These are phyloP conservation scores for Malus orientalis DNA, from an alignment of 306 rosid species.

Conservation along the genomic window DNA sequence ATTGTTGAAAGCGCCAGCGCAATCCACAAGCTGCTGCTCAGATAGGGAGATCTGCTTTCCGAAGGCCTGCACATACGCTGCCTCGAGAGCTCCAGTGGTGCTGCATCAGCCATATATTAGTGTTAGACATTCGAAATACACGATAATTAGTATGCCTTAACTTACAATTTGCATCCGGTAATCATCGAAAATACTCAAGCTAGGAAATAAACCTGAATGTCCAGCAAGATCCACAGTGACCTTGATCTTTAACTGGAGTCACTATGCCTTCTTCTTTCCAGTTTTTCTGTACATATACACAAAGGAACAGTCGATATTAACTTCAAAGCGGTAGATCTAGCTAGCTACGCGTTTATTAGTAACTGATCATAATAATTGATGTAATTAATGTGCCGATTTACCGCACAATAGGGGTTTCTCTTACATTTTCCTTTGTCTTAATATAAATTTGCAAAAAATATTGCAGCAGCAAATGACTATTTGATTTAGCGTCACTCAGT, in stretches of 20 bases:
- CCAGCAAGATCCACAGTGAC: conserved; percentile 66
- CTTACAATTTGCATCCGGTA: neutral
- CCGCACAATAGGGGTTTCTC: neutral
- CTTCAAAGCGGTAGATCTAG: neutral
- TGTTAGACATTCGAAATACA: neutral
- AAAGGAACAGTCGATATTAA: neutral
- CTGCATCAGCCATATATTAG: conserved; percentile 34
- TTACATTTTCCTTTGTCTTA: neutral
- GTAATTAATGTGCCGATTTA: neutral
- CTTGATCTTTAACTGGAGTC: conserved; percentile 77
- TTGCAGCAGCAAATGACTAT: too few species aligned
- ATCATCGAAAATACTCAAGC: neutral
- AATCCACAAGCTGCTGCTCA: conserved; percentile 96
- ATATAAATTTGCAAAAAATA: neutral
- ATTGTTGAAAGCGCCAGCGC: conserved; percentile 88
- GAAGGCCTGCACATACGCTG: conserved; percentile 73
- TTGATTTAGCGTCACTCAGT: neutral
- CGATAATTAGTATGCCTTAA: neutral
- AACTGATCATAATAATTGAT: too few species aligned
- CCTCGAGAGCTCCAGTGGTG: conserved; percentile 90
- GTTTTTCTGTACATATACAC: conserved; percentile 55
- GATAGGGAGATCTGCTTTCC: conserved; percentile 72
- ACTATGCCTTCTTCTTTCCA: conserved; percentile 85
- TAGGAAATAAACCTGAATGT: conserved; percentile 41
- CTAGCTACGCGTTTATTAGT: too few species aligned